Percentiles rank a stretch among this genome's conserved stretches.
Conservation (phyloP, 2,329 filamentous ascomycete species). For the Trichoderma simmonsii region DNA sequence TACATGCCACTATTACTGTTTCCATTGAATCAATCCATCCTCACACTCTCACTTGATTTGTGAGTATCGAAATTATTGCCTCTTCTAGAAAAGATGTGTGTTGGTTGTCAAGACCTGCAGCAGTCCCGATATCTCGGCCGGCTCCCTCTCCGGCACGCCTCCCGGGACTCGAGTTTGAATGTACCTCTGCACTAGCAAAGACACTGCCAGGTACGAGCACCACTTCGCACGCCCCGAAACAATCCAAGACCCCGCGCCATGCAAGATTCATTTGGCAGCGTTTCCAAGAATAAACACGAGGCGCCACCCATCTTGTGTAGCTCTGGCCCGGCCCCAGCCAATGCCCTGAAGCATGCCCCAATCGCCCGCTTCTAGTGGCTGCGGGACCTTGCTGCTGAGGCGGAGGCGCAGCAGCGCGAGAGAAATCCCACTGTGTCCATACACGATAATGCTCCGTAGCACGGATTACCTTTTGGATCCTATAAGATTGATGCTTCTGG, state of each 20-base stretch:
- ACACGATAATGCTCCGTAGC: neutral
- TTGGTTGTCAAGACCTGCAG: neutral
- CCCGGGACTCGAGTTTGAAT: neutral
- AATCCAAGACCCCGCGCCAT: neutral
- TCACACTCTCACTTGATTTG: neutral
- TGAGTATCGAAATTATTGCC: neutral
- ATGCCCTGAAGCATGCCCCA: constrained; percentile 14
- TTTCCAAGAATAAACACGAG: constrained; percentile 16
- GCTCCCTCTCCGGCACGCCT: neutral
- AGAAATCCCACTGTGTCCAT: neutral
- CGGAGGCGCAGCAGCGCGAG: constrained; percentile 10
- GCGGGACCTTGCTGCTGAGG: constrained; percentile 2
- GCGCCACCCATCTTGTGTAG: neutral
- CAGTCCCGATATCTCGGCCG: neutral
- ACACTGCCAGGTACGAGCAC: neutral
- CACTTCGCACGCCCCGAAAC: neutral
- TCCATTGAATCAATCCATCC: neutral
- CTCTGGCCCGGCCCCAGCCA: neutral
- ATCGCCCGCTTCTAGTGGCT: constrained; percentile 17
- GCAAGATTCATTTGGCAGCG: neutral
- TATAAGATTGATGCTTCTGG: neutral
- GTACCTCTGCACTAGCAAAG: neutral
- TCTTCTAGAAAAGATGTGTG: neutral
- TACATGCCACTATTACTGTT: neutral
- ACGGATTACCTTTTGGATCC: too few species aligned